Percentiles rank a stretch among this genome's conserved stretches.
Evolutionary conservation across 192 early-diverging fungal genomes (phyloP).

Genomic region (Backusella tuberculispora): DNA sequence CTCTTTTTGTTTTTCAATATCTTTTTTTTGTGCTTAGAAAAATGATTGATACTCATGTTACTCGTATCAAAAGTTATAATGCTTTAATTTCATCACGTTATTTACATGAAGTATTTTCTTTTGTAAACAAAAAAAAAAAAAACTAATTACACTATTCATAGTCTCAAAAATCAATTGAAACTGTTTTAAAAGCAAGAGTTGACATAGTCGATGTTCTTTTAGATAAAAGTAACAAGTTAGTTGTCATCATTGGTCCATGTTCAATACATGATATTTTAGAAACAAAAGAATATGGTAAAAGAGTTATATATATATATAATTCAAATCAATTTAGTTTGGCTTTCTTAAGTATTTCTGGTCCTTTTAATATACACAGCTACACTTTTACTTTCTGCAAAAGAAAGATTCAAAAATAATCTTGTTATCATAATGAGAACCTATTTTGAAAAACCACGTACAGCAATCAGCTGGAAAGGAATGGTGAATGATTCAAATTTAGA

Average conservation of each 20-base stretch:
- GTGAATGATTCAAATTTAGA: conserved; percentile 82
- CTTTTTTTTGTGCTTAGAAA: not conserved
- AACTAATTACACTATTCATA: not conserved
- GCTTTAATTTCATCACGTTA: conserved; percentile 90
- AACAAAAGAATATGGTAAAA: conserved; percentile 79
- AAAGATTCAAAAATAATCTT: conserved; percentile 72
- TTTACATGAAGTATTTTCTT: conserved; percentile 80
- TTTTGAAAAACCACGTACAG: conserved; percentile 98
- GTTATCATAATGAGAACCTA: conserved; percentile 95
- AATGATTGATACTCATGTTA: conserved; percentile 83
- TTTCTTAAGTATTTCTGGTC: too few species aligned
- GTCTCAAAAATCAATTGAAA: conserved; percentile 32
- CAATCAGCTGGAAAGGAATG: conserved; percentile 88
- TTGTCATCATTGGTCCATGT: conserved; percentile 92
- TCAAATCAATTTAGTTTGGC: too few species aligned
- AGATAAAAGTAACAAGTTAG: conserved; percentile 79
- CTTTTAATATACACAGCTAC: conserved; percentile 29
- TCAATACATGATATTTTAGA: conserved; percentile 91
- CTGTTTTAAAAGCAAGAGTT: conserved; percentile 57
- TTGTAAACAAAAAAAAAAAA: conserved; percentile 49
- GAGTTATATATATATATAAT: too few species aligned
- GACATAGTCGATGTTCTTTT: conserved; percentile 72
- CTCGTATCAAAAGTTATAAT: conserved; percentile 83
- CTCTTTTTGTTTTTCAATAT: not conserved
- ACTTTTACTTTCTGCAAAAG: conserved; percentile 33